phyloP scores from a whole-genome alignment of 345 rosid species.

The Eucalyptus tenuipes region DNA sequence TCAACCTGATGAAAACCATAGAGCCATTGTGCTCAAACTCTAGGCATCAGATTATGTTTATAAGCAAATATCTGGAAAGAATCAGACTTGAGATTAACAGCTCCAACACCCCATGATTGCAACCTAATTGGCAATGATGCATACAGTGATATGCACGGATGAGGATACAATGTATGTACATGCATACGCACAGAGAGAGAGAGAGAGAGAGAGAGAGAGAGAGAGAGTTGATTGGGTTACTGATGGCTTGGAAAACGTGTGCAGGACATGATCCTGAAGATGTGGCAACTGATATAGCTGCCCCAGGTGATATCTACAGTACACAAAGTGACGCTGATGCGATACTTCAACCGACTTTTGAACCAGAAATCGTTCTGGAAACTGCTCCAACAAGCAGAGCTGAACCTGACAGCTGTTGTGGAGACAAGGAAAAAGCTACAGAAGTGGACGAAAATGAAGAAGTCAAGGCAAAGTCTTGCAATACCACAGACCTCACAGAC shows the following conservation, averaged over 20 bases:
- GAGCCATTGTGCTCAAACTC: background rate
- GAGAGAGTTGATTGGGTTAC: background rate
- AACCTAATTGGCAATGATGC: background rate
- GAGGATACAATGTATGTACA: background rate
- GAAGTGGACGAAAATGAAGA: background rate
- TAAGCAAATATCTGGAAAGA: background rate
- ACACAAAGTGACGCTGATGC: background rate
- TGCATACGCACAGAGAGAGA: background rate
- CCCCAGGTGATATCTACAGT: background rate
- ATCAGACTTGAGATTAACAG: background rate
- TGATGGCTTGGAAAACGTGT: background rate
- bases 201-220: background rate
- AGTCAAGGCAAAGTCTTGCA: background rate
- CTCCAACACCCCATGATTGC: background rate
- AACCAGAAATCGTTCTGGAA: background rate
- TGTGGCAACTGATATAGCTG: background rate
- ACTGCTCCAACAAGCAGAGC: background rate
- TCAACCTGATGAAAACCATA: background rate
- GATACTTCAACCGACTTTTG: background rate
- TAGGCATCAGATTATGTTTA: background rate
- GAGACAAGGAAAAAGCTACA: background rate
- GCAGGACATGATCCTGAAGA: background rate
- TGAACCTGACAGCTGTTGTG: background rate
- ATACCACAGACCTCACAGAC: background rate
- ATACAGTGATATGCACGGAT: background rate